Evolutionary conservation across 495 filamentous ascomycete species (phyloP).

Genomic region (Neurospora sp.): DNA sequence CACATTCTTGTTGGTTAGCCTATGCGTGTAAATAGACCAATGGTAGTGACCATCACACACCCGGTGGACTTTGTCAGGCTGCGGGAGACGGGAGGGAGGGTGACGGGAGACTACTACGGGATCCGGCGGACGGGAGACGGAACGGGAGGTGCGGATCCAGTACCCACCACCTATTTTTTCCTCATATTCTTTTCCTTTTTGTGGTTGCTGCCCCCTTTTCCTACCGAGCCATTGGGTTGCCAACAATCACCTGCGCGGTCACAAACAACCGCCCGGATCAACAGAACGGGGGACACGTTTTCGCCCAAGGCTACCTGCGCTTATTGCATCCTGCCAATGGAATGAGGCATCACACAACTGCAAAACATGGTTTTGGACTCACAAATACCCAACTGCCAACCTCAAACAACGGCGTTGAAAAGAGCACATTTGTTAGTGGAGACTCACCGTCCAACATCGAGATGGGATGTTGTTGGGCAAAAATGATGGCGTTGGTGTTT

Average conservation of each 20-base stretch:
- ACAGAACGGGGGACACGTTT: background rate
- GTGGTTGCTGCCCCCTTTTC: background rate
- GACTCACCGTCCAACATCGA: conserved; percentile 55
- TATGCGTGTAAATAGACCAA: background rate
- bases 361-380: background rate
- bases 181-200: background rate
- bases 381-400: background rate
- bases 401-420: background rate
- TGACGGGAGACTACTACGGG: background rate
- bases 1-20: background rate
- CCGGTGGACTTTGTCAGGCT: background rate
- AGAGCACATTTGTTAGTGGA: background rate
- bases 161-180: background rate
- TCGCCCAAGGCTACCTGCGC: background rate
- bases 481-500: background rate
- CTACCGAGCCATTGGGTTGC: background rate
- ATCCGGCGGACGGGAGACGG: background rate
- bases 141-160: background rate
- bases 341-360: background rate
- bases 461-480: conserved; percentile 69
- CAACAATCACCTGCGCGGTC: background rate
- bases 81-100: background rate
- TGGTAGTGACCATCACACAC: background rate
- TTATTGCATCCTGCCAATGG: background rate
- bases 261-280: background rate